Evolutionary conservation across 805 yeast genomes (phyloP), one percentile per base, ranked within the genome.

Genomic region (Pichia paraexigua): DNA sequence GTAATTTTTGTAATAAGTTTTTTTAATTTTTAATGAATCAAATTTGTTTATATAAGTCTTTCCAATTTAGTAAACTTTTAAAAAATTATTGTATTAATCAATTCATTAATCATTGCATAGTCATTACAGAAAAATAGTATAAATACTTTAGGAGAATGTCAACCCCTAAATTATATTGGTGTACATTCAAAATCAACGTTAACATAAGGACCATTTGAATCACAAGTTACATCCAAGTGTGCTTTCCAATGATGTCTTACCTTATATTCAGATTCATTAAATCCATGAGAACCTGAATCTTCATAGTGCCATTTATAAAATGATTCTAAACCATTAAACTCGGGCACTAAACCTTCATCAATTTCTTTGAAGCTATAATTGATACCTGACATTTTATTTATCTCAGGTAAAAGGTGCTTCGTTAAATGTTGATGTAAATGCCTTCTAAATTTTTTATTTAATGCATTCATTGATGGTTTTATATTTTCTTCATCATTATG

Each of bases 401-500:
- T 79, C 58, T 83, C 90, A 55, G 76, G 75, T 62, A 85, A 71
- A 63, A 85, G 68, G 64, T 84, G 90, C 60, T 82, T 83, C 59
- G 80, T 78, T 51, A 85, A 72, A 62, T 85, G 92, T 64, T 85
- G 92, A 60, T 82, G 83, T 65, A 85, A 73, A 65, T 83, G 83
- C 64, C 92, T 75, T 52, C 79, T 80, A 64, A 83, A 85, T 67
- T 84, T 83, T 60, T 79, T 77, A 53, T 83, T 80, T 64, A 84
- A 79, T 55, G 83, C 79, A 67, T 83, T 84, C 72, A 78, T 80
- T 41, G 85, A 78, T 37, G 85, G 83, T 66, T 84, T 82, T 56
- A 84, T 77, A 61, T 82, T 83, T 50, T 84, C 89, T 53, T 81
- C 79, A 61, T 84, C 81, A 52, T 80, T 78, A 58, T 82, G 87